phyloP scores from a whole-genome alignment of 2,329 filamentous ascomycete genomes.

The Penicillium decumbens region DNA sequence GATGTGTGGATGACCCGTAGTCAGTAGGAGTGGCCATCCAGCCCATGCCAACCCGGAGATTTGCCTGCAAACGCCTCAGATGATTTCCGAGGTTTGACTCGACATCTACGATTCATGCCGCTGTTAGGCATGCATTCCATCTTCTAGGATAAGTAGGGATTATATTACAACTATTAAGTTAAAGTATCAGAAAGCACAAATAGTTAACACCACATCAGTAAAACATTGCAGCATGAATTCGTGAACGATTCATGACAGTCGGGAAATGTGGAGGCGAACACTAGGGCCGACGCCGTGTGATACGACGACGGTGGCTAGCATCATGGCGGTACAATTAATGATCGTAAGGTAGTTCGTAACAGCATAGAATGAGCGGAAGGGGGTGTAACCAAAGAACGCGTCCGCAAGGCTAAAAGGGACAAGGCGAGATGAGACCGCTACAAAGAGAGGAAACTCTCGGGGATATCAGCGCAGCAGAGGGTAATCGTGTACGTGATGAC shows the following conservation, averaged over 20 bases:
- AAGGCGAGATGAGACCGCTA: constrained; percentile 6
- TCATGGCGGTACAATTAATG: constrained; percentile 12
- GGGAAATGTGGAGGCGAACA: not conserved
- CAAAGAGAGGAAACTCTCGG: constrained; percentile 5
- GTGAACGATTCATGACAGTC: constrained; percentile 14
- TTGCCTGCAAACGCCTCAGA: not conserved
- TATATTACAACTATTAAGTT: constrained; percentile 25
- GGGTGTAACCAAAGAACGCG: constrained; percentile 1
- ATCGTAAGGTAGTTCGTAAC: constrained; percentile 22
- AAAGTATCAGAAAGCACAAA: constrained; percentile 1
- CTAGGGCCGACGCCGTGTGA: not conserved
- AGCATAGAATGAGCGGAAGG: constrained; percentile 19
- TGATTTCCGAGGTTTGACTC: not conserved
- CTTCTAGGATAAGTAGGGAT: constrained; percentile 7
- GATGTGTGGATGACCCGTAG: not conserved
- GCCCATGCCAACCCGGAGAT: not conserved
- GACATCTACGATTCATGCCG: not conserved
- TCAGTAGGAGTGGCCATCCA: not conserved
- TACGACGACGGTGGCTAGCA: not conserved
- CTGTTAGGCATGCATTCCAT: not conserved
- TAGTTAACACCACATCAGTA: not conserved
- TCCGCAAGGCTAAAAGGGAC: constrained; percentile 2
- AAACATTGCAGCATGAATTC: constrained; percentile 9
- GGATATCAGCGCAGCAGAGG: constrained; percentile 13
- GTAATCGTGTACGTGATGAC: not conserved